Conservation (phyloP, 1,139 yeast genomes). For the Diutina ranongensis region DNA sequence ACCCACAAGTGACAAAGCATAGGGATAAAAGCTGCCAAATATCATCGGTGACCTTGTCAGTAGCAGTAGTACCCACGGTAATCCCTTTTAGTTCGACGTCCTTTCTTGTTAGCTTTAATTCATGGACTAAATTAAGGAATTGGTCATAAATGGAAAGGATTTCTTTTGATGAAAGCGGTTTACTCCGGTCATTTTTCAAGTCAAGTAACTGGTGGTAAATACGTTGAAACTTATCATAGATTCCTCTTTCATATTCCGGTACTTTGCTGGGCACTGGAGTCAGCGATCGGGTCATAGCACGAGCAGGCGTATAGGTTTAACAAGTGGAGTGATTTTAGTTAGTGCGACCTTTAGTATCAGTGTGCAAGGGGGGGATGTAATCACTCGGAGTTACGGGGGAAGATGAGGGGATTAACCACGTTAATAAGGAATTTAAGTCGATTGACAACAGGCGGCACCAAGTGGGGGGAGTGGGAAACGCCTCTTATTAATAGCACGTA, state of each 20-base stretch:
- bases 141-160: slow-evolving; percentile 43
- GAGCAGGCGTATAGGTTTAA: no score
- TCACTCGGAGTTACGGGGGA: no score
- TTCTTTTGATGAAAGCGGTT: slow-evolving; percentile 54
- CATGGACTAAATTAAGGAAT: slow-evolving; percentile 39
- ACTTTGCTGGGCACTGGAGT: slow-evolving; percentile 7
- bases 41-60: slow-evolving; percentile 74
- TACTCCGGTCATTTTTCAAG: slow-evolving; percentile 55
- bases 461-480: no score
- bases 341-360: no score
- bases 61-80: slow-evolving; percentile 27
- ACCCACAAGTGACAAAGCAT: slow-evolving; percentile 84
- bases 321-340: no score
- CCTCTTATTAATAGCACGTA: no score
- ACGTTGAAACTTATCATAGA: slow-evolving; percentile 34
- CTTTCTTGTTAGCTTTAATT: slow-evolving; percentile 36
- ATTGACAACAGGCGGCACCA: no score
- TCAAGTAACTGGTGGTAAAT: slow-evolving; percentile 40
- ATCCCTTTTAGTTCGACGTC: slow-evolving; percentile 37
- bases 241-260: slow-evolving; percentile 34
- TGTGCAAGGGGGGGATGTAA: no score
- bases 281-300: slow-evolving; percentile 2
- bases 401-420: no score
- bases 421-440: no score
- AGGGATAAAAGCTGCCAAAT: slow-evolving; percentile 77